Conservation (phyloP, 306 rosid genomes). For the Luffa aegyptiaca region DNA sequence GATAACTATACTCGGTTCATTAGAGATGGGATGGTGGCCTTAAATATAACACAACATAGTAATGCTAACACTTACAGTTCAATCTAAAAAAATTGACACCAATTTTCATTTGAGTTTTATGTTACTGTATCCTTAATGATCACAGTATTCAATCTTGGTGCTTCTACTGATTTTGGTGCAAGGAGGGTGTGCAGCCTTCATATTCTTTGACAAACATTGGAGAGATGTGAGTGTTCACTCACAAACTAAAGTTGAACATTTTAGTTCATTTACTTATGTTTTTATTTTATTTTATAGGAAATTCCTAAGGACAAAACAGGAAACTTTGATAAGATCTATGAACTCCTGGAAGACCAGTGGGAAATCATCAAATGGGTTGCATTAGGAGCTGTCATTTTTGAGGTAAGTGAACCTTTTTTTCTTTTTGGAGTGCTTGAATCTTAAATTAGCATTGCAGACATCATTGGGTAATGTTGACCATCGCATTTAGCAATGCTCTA, state of each 20-base stretch:
- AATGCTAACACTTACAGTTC: not conserved
- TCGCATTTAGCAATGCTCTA: not conserved
- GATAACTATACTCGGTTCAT: not conserved
- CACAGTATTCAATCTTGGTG: conserved; percentile 65
- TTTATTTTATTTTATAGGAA: conserved; percentile 31
- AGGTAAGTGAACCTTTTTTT: conserved; percentile 35
- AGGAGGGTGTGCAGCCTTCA: conserved; percentile 76
- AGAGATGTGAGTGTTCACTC: conserved; percentile 45
- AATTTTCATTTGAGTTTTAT: not conserved
- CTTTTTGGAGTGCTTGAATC: not conserved
- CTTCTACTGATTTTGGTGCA: conserved; percentile 64
- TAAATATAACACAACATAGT: not conserved
- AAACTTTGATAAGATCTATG: conserved; percentile 59
- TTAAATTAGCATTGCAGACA: not conserved
- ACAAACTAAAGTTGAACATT: conserved; percentile 13
- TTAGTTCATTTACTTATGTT: not conserved
- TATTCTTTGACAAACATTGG: conserved; percentile 87
- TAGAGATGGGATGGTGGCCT: not conserved
- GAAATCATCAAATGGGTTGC: conserved; percentile 69
- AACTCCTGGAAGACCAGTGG: conserved; percentile 61
- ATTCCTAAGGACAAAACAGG: conserved; percentile 74
- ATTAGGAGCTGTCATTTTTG: conserved; percentile 71
- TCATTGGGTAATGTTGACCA: not conserved
- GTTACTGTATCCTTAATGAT: conserved; percentile 44
- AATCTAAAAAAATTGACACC: not conserved